A percentile compares a stretch with the other conserved stretches of the same genome.
Evolutionary conservation across 1,284 basidiomycete genomes (phyloP).

Genomic region (Rhodotorula sp.): DNA sequence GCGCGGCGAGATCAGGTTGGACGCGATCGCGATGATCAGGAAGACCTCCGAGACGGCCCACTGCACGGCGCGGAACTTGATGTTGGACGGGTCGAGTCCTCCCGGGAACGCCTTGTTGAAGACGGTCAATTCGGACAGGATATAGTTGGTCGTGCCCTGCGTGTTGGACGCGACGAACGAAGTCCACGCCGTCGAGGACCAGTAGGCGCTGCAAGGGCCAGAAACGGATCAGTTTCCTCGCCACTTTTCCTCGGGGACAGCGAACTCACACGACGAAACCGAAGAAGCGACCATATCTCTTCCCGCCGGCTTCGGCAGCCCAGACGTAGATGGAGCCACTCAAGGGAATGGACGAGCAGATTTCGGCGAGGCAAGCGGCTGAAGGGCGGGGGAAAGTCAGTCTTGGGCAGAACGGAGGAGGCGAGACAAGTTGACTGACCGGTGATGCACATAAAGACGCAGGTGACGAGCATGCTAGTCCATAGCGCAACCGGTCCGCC

Average conservation of each 20-base stretch:
- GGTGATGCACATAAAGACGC: constrained; percentile 79
- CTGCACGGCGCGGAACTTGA: constrained; percentile 77
- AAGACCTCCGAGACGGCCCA: constrained; percentile 75
- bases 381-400: background rate
- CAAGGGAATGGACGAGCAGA: constrained; percentile 44
- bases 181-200: constrained; percentile 72
- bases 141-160: constrained; percentile 79
- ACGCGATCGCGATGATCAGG: constrained; percentile 65
- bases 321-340: constrained; percentile 87
- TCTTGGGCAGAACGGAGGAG: background rate
- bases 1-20: constrained; percentile 72
- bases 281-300: constrained; percentile 74
- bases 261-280: constrained; percentile 68
- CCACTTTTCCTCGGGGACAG: constrained; percentile 46
- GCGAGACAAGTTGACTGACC: background rate
- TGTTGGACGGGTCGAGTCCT: constrained; percentile 63
- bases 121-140: constrained; percentile 67
- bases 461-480: constrained; percentile 72
- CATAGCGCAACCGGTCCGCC: constrained; percentile 81
- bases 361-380: constrained; percentile 75
- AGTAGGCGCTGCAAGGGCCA: constrained; percentile 16
- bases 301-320: constrained; percentile 82
- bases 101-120: constrained; percentile 77
- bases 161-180: constrained; percentile 80
- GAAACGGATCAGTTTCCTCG: background rate